Conservation (phyloP, 2,329 filamentous ascomycete species). For the Colletotrichum viniferum region DNA sequence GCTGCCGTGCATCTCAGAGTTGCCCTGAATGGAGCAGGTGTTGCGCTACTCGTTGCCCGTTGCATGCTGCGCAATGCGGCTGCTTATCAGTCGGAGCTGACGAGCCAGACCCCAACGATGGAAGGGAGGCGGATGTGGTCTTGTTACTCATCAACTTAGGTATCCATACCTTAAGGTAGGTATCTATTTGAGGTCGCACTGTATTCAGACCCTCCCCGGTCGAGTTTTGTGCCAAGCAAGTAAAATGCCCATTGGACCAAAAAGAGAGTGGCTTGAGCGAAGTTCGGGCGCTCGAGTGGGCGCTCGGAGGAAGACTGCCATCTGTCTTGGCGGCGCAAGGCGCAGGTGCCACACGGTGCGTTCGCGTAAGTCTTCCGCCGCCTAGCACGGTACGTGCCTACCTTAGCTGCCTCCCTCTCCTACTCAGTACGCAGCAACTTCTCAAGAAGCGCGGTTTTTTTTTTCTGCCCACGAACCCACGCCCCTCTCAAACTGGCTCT, state of each 20-base stretch:
- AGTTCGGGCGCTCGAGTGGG: not conserved
- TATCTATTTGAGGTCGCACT: not conserved
- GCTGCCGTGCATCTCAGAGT: not conserved
- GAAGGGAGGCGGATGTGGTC: not conserved
- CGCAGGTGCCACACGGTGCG: slow-evolving; percentile 15
- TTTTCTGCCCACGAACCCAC: not conserved
- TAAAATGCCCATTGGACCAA: not conserved
- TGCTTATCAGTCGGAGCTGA: not conserved
- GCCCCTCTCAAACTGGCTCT: not conserved
- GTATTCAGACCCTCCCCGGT: not conserved
- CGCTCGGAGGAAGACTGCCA: slow-evolving; percentile 6
- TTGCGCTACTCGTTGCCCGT: not conserved
- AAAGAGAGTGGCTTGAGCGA: not conserved
- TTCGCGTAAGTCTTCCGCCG: slow-evolving; percentile 16
- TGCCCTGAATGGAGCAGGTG: not conserved
- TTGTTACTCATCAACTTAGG: not conserved
- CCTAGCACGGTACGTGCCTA: not conserved
- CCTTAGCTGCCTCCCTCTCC: not conserved
- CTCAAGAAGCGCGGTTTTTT: not conserved
- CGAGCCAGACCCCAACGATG: not conserved
- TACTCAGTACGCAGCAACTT: not conserved
- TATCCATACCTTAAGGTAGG: not conserved
- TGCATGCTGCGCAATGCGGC: not conserved
- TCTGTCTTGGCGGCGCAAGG: slow-evolving; percentile 17
- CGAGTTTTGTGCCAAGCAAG: not conserved